These are phyloP conservation scores for Monosporascus ibericus DNA, from an alignment of 2,329 filamentous ascomycete species.

Conservation along the genomic window DNA sequence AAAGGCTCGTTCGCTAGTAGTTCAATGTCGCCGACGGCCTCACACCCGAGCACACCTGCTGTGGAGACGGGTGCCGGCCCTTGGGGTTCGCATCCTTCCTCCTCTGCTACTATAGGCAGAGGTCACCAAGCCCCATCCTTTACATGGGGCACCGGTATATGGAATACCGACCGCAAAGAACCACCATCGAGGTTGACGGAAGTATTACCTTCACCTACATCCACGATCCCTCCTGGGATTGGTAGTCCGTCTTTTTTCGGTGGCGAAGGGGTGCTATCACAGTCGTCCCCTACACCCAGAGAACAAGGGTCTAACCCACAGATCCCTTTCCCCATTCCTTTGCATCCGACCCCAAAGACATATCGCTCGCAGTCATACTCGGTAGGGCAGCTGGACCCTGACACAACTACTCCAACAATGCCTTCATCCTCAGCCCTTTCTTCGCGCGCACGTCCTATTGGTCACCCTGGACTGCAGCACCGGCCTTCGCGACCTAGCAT, in stretches of 20 bases:
- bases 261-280: slow-evolving; percentile 37
- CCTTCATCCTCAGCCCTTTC: slow-evolving; percentile 42
- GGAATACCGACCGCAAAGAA: slow-evolving; percentile 75
- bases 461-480: slow-evolving; percentile 67
- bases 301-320: slow-evolving; percentile 53
- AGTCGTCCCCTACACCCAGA: slow-evolving; percentile 45
- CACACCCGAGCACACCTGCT: slow-evolving; percentile 75
- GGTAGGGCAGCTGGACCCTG: slow-evolving; percentile 79
- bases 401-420: slow-evolving; percentile 39
- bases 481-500: slow-evolving; percentile 74
- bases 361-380: slow-evolving; percentile 97
- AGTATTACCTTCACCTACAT: slow-evolving; percentile 69
- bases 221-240: slow-evolving; percentile 41
- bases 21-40: slow-evolving; percentile 72
- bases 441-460: slow-evolving; percentile 45
- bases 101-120: slow-evolving; percentile 42
- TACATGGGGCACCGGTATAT: slow-evolving; percentile 74
- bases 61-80: slow-evolving; percentile 50
- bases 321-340: slow-evolving; percentile 79
- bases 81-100: slow-evolving; percentile 49
- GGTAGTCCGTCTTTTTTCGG: slow-evolving; percentile 40
- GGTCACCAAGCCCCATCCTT: slow-evolving; percentile 46
- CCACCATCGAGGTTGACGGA: slow-evolving; percentile 68
- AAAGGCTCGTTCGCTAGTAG: slow-evolving; percentile 72
- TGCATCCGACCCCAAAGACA: slow-evolving; percentile 86